These are phyloP conservation scores for Aureobasidium sp. DNA, from an alignment of 2,329 filamentous ascomycete species.

Conservation along the genomic window DNA sequence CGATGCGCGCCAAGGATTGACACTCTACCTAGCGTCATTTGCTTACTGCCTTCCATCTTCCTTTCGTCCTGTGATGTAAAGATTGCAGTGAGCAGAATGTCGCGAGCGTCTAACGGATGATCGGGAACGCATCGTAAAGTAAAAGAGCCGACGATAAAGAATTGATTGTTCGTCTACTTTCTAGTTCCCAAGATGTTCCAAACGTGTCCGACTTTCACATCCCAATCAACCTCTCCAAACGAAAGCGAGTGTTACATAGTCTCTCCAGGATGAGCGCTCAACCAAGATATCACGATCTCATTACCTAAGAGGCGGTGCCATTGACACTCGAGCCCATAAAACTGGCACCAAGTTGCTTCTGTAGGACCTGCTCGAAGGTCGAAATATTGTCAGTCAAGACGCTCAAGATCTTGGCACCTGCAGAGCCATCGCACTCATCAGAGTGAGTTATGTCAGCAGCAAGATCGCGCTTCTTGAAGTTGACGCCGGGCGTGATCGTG, in stretches of 20 bases:
- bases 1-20: not conserved
- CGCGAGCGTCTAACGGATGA: no score
- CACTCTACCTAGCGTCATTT: not conserved
- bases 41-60: not conserved
- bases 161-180: not conserved
- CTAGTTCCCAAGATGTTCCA: not conserved
- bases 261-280: not conserved
- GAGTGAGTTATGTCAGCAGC: not conserved
- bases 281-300: not conserved
- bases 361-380: not conserved
- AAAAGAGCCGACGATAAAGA: not conserved
- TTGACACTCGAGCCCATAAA: constrained; percentile 6
- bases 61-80: not conserved
- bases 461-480: constrained; percentile 11
- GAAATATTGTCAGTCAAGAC: not conserved
- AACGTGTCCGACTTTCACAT: not conserved
- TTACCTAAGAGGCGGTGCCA: not conserved
- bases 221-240: not conserved
- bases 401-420: constrained; percentile 1
- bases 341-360: constrained; percentile 2
- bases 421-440: constrained; percentile 12
- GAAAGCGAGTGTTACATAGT: not conserved
- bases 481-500: constrained; percentile 2
- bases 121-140: not conserved
- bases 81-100: no score